Percentiles rank a stretch among this genome's conserved stretches.
phyloP scores from a whole-genome alignment of 805 yeast species.

The Schwanniomyces occidentalis region DNA sequence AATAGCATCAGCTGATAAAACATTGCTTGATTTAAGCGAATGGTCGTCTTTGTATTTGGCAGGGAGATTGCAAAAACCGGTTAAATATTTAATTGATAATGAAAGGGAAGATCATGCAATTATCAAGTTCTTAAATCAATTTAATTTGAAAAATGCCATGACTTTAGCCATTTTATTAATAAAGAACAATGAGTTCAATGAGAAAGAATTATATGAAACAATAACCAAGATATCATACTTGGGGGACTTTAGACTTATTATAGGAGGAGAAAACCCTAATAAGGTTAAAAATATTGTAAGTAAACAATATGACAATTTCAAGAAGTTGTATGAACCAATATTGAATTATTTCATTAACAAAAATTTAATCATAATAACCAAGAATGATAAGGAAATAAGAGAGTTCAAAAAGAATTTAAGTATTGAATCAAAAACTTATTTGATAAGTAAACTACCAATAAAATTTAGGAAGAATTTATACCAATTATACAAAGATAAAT shows the following conservation, averaged over 20 bases:
- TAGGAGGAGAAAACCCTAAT: constrained; percentile 90
- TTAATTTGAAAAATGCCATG: constrained; percentile 76
- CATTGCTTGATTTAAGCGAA: constrained; percentile 68
- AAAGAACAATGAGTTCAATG: constrained; percentile 47
- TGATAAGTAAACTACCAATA: constrained; percentile 48
- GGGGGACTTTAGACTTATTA: constrained; percentile 85
- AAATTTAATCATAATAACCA: constrained; percentile 16
- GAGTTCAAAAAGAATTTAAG: constrained; percentile 13
- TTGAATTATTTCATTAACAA: constrained; percentile 21
- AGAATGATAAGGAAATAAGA: constrained; percentile 11
- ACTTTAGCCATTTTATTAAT: constrained; percentile 62
- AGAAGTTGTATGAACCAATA: constrained; percentile 71
- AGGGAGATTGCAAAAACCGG: constrained; percentile 94
- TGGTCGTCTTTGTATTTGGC: constrained; percentile 89
- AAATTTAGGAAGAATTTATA: constrained; percentile 46
- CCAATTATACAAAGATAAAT: constrained; percentile 26
- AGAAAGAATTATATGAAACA: constrained; percentile 67
- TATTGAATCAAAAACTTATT: constrained; percentile 13
- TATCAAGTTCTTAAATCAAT: constrained; percentile 67
- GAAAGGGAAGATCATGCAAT: constrained; percentile 42
- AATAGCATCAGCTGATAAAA: constrained; percentile 61
- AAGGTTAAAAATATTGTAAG: constrained; percentile 83
- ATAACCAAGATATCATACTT: constrained; percentile 80
- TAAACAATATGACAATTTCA: constrained; percentile 71
- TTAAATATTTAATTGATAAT: constrained; percentile 62